A percentile compares a stretch with the other conserved stretches of the same genome.
phyloP scores from a whole-genome alignment of 257 asterid species.

The Lavandula angustifolia region DNA sequence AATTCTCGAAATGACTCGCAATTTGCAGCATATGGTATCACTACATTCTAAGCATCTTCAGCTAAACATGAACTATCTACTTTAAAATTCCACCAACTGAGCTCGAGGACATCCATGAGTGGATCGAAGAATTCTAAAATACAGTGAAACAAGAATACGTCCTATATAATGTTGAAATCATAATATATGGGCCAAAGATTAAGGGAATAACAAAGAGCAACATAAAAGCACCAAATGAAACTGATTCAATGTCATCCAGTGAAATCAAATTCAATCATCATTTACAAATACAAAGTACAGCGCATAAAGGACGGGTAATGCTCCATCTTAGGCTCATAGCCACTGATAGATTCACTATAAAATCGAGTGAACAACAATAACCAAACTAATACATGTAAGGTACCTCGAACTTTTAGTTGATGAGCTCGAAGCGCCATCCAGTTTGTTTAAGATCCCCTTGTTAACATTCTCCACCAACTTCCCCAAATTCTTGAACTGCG shows the following conservation, averaged over 20 bases:
- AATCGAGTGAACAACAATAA: not conserved
- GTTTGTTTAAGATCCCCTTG: constrained; percentile 42
- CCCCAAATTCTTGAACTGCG: constrained; percentile 70
- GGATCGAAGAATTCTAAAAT: not conserved
- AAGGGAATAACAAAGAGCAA: not conserved
- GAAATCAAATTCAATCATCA: not conserved
- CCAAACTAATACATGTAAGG: not conserved
- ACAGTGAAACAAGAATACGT: not conserved
- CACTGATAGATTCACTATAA: not conserved
- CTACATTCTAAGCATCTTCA: not conserved
- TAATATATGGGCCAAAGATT: not conserved
- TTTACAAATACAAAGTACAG: not conserved
- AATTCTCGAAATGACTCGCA: not conserved
- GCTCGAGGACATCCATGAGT: not conserved
- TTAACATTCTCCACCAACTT: constrained; percentile 55
- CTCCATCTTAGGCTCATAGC: not conserved
- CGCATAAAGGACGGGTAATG: not conserved
- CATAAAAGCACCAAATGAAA: constrained; percentile 16
- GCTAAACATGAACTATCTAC: not conserved
- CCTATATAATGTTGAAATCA: not conserved
- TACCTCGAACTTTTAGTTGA: constrained; percentile 47
- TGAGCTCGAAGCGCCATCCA: constrained; percentile 39
- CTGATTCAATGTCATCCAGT: not conserved
- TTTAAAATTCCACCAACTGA: too few species aligned
- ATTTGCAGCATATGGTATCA: not conserved